phyloP scores from a whole-genome alignment of 2,329 filamentous ascomycete species.

The Fusarium continuum region DNA sequence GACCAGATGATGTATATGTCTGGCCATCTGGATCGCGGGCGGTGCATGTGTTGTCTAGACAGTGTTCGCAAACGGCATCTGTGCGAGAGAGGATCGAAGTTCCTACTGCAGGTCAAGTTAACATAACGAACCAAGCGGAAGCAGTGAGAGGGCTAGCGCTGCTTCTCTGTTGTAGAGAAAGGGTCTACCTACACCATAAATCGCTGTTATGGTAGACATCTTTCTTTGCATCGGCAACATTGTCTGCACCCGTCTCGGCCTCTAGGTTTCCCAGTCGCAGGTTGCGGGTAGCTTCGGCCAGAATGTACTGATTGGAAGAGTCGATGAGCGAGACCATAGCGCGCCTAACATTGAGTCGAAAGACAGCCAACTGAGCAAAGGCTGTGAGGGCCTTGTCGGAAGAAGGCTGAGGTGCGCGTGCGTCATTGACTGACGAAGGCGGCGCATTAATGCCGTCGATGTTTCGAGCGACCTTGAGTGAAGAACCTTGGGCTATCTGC shows the following conservation, averaged over 20 bases:
- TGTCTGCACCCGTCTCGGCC: neutral
- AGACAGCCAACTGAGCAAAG: conserved; percentile 60
- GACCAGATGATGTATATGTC: conserved; percentile 43
- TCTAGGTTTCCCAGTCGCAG: conserved; percentile 51
- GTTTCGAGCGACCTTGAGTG: conserved; percentile 45
- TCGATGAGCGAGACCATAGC: conserved; percentile 61
- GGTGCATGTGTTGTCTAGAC: conserved; percentile 37
- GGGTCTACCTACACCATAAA: conserved; percentile 49
- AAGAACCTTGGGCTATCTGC: conserved; percentile 46
- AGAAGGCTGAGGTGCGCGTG: conserved; percentile 46
- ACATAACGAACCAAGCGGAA: neutral
- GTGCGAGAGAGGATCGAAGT: conserved; percentile 43
- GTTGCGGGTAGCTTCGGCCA: conserved; percentile 61
- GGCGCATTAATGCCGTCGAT: conserved; percentile 46
- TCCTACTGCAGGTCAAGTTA: conserved; percentile 31
- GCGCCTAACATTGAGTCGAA: conserved; percentile 58
- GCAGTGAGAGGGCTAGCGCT: fast-evolving
- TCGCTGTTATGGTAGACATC: conserved; percentile 34
- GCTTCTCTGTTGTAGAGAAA: neutral
- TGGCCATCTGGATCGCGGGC: conserved; percentile 38
- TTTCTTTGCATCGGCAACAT: neutral
- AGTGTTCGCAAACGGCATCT: conserved; percentile 49
- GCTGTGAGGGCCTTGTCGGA: conserved; percentile 54
- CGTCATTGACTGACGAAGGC: conserved; percentile 32
- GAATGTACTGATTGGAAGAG: conserved; percentile 56